Percentiles rank a stretch among this genome's conserved stretches.
Evolutionary conservation across 1,139 yeast species (phyloP).

Genomic region (Saccharomyces hybrid): DNA sequence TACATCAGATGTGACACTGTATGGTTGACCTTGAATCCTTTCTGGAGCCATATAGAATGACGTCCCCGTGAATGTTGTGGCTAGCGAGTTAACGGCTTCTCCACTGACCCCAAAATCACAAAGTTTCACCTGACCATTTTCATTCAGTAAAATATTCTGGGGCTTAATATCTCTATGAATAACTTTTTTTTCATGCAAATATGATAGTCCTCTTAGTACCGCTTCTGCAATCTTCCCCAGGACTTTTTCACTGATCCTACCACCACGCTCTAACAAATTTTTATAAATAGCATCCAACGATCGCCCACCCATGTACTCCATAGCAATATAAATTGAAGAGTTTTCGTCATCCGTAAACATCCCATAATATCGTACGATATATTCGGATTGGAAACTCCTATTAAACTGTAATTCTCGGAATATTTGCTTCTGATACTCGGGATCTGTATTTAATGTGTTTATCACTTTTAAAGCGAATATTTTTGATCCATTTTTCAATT

Average conservation of each 20-base stretch:
- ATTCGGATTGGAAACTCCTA: conserved; percentile 69
- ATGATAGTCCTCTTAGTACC: conserved; percentile 74
- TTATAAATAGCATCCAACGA: conserved; percentile 88
- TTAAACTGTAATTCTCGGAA: conserved; percentile 85
- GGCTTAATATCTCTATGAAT: conserved; percentile 94
- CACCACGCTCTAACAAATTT: conserved; percentile 52
- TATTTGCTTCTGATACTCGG: conserved; percentile 73
- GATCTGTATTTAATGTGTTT: conserved; percentile 61
- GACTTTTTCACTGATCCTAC: conserved; percentile 86
- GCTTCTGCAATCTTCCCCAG: conserved; percentile 84
- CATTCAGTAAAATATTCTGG: conserved; percentile 73
- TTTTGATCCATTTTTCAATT: conserved; percentile 42
- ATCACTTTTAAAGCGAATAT: conserved; percentile 85
- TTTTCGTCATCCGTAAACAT: conserved; percentile 72
- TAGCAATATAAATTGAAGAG: conserved; percentile 78
- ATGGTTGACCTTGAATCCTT: conserved; percentile 88
- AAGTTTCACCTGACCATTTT: conserved; percentile 71
- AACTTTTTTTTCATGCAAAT: conserved; percentile 77
- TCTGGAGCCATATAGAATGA: conserved; percentile 98
- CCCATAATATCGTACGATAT: conserved; percentile 86
- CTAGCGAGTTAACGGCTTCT: conserved; percentile 87
- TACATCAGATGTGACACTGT: conserved; percentile 88
- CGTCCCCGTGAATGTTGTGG: conserved; percentile 94
- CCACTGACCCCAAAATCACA: conserved; percentile 99
- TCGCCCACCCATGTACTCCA: conserved; percentile 95